Base-by-base conservation (phyloP, 2,329 filamentous ascomycete genomes). In the Gnomoniopsis smithogilvyi region DNA sequence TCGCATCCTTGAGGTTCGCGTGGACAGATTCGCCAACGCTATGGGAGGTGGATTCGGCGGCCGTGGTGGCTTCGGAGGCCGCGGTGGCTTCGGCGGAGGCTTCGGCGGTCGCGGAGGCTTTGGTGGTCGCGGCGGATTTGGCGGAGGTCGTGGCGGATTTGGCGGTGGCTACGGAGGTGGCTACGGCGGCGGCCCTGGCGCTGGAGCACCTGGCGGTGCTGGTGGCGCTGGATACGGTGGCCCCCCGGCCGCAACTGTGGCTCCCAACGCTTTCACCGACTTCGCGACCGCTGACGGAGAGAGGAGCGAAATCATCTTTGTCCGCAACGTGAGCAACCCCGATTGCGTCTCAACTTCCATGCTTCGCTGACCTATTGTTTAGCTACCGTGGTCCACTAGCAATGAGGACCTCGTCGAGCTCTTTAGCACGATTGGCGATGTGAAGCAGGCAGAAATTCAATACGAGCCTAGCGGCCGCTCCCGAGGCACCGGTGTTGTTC, bases 311-410 rank as follows among this genome's bases (percentile, higher is more conserved):
- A 86, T 82, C 55, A 99, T 99, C 73, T 97, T 96, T 70, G 95
- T 98, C 65, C 93, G 94, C 78, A 99, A 99, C 73, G 92, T 96
- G 78, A 87, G 92, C 49, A 19, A 17, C 12, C 45, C 22, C 14
- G 10, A 43, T 19, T n/a, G 46, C 10, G 26, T 14, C 26, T 12
- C 3, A 33, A 12, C 14, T 24, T 17, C 15, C 3, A 14, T 38
- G 17, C 21, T 41, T 15, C 51, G 19, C 63, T 70, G 58, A 69
- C 55, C 54, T 59, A 47, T 65, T 69, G 63, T 68, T 17, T 38
- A 96, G 93, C 85, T 99, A 64, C 95, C 95, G 14, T 99, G 95
- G 95, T 98, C 95, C 30, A 99, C 95, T 17, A 97, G 93, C 79
- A 98, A 99, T 71, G 95, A 99, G 64, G 95, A 99, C 74, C 80